A percentile compares a stretch with the other conserved stretches of the same genome.
These are phyloP conservation scores for Agaricus subrufescens DNA, from an alignment of 768 basidiomycete species.

Conservation along the genomic window DNA sequence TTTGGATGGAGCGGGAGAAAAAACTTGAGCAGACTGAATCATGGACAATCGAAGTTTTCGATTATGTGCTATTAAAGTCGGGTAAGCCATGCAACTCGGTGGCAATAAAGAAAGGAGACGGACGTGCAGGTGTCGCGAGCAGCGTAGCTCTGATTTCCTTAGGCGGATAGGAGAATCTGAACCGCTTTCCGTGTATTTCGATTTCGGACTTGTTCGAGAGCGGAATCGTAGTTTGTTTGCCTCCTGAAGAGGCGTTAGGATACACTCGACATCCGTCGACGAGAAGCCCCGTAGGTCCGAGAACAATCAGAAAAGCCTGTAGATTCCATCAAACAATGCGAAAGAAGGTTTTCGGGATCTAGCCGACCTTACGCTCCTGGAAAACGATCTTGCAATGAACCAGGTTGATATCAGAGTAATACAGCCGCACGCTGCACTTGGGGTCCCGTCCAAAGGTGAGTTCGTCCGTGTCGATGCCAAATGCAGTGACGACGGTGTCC, in stretches of 20 bases:
- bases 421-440: slow-evolving; percentile 61
- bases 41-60: slow-evolving; percentile 65
- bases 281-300: slow-evolving; percentile 51
- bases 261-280: slow-evolving; percentile 63
- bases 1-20: slow-evolving; percentile 56
- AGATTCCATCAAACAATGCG: neutral
- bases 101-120: slow-evolving; percentile 17
- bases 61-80: slow-evolving; percentile 21
- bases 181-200: slow-evolving; percentile 64
- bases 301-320: slow-evolving; percentile 64
- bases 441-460: slow-evolving; percentile 68
- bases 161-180: slow-evolving; percentile 72
- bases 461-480: slow-evolving; percentile 65
- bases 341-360: neutral
- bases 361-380: slow-evolving; percentile 55
- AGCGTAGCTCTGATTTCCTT: slow-evolving; percentile 58
- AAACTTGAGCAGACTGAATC: slow-evolving; percentile 72
- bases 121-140: slow-evolving; percentile 46
- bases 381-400: slow-evolving; percentile 69
- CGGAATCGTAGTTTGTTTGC: slow-evolving; percentile 50
- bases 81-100: slow-evolving; percentile 5
- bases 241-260: slow-evolving; percentile 30
- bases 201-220: slow-evolving; percentile 62
- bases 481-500: slow-evolving; percentile 51
- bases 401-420: slow-evolving; percentile 58